Conservation (phyloP, 192 early-diverging fungal species). For the Backusella australiensis region DNA sequence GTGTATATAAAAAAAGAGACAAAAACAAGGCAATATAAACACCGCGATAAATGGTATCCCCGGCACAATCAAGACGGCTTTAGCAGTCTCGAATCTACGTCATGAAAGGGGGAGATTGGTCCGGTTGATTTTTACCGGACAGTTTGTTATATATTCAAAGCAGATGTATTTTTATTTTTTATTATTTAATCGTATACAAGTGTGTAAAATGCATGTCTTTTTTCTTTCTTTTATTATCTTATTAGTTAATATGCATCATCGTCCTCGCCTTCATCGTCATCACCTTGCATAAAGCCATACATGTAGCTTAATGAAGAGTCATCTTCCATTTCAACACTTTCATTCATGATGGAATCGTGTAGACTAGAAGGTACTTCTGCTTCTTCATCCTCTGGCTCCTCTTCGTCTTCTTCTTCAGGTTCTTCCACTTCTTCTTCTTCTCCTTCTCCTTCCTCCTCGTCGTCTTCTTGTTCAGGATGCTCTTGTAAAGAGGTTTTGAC, state of each 20-base stretch:
- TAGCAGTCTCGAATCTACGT: neutral
- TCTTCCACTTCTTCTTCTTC: neutral
- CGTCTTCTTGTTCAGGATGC: neutral
- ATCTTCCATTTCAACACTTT: neutral
- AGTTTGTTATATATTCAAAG: neutral
- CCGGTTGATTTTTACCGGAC: neutral
- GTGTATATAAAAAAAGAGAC: neutral
- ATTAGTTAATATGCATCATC: neutral
- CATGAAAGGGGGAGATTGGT: neutral
- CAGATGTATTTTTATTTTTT: neutral
- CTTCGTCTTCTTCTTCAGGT: neutral
- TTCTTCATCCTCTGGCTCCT: neutral
- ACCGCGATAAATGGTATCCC: conserved; percentile 3
- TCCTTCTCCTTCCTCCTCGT: neutral
- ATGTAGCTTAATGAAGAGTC: neutral
- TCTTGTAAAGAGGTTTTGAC: neutral
- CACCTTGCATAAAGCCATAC: neutral
- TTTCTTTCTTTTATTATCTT: neutral
- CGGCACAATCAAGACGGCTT: neutral
- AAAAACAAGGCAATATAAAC: conserved; percentile 9
- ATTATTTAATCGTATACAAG: neutral
- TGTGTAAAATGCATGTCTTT: neutral
- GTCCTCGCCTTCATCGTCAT: neutral
- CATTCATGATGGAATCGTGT: neutral
- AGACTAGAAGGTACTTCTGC: neutral